A percentile compares a stretch with the other conserved stretches of the same genome.
These are phyloP conservation scores for Boletus bicolor DNA, from an alignment of 768 basidiomycete genomes.

Conservation along the genomic window DNA sequence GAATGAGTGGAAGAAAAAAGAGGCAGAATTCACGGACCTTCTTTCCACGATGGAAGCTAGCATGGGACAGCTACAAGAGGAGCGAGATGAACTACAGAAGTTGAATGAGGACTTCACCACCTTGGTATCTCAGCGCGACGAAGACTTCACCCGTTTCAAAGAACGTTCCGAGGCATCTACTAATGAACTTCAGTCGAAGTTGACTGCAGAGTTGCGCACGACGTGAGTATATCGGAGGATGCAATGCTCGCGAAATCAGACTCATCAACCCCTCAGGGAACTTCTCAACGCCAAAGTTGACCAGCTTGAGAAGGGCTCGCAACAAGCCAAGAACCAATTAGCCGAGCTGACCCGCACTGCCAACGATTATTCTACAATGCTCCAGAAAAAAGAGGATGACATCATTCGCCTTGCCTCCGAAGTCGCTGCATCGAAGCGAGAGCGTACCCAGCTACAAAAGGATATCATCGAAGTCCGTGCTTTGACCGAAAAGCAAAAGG, in stretches of 20 bases:
- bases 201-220: conserved; percentile 60
- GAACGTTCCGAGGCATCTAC: conserved; percentile 67
- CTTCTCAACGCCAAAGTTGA: conserved; percentile 56
- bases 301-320: conserved; percentile 61
- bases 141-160: conserved; percentile 70
- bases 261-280: conserved; percentile 45
- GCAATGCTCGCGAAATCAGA: not conserved
- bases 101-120: conserved; percentile 67
- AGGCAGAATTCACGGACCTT: conserved; percentile 59
- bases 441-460: conserved; percentile 51
- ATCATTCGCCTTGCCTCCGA: conserved; percentile 53
- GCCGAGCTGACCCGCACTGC: conserved; percentile 74
- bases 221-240: conserved; percentile 44
- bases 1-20: conserved; percentile 59
- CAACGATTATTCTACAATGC: conserved; percentile 69
- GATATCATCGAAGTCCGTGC: conserved; percentile 68
- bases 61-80: conserved; percentile 53
- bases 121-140: conserved; percentile 69
- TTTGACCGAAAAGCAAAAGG: conserved; percentile 61
- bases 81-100: conserved; percentile 62
- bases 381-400: conserved; percentile 75
- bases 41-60: conserved; percentile 56
- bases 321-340: conserved; percentile 73
- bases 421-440: conserved; percentile 49
- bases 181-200: conserved; percentile 68